Evolutionary conservation across 1,284 basidiomycete species (phyloP), one percentile per base, ranked within the genome.

Genomic region (Boletellus dicymbophilus): DNA sequence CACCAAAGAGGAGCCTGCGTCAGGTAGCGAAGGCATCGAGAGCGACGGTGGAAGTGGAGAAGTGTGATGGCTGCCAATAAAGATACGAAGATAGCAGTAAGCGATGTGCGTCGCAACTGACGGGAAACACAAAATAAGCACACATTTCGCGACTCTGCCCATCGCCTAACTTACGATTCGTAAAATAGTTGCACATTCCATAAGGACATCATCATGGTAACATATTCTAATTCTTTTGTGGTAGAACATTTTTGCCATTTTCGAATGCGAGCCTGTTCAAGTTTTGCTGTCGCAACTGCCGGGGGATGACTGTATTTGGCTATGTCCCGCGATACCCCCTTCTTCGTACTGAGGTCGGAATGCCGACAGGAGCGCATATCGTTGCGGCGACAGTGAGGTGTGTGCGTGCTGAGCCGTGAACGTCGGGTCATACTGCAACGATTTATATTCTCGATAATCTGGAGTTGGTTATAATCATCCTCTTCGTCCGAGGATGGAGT

Each of bases 401-500:
- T 93, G 88, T 0, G 96, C 98, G 51, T 96, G 79, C 52, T 89
- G 84, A 22, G 73, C 62, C 0, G 87, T 90, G 70, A 99, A 98
- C 0, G 77, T 77, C 0, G 93, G 90, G 65, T 98, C 96, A 65
- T 93, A 72, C 30, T 83, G 74, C 20, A 99, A 79, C 18, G 99
- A 76, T 59, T 92, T 90, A 53, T 78, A n/a, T 78, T 77, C 70
- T 99, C 96, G 51, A 99, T 77, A 0, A 76, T 63, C 38, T 86
- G 79, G 11, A 99, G 78, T 39, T 85, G 80, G 7, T 75, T 75
- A 26, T 90, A 69, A 60, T 98, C 95, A 3, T 98, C 96, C 62
- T 98, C 96, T 71, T 99, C 96, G 51, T 97, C 95, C 1, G 94
- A 95, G 1, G 93, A 95, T n/a, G 85, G 85, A 3, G 90, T 90